Evolutionary conservation across 73 alveolate genomes (phyloP), one percentile per base, ranked within the genome.

Genomic region (Uronychia binucleata): DNA sequence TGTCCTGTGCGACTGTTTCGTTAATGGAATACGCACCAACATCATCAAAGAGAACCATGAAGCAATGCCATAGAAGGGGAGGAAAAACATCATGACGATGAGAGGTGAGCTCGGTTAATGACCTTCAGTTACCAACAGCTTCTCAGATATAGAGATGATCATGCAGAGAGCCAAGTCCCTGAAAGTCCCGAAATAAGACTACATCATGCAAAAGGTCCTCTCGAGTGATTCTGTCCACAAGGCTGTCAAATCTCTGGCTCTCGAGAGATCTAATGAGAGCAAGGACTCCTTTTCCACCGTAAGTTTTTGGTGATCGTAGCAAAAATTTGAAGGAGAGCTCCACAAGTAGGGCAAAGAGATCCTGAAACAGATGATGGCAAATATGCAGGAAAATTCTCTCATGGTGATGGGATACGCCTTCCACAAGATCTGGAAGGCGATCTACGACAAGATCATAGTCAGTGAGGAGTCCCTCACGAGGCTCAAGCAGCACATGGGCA

Each of bases 391-490:
- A 89, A 75, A 88, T 28, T 78, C 79, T 28, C 67, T 94, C 34
- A 91, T 93, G 67, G 74, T 88, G 59, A 79, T 92, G 80, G 98
- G 93, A 27, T 94, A 93, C 30, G 82, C 86, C 30, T 81, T 96
- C 74, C 96, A 94, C 59, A 87, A 92, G 58, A 87, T 86, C 31
- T 96, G 90, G 88, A 96, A 92, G 78, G 84, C 76, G 46, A 96
- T 94, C 60, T 96, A 94, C 85, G 99, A 96, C 33, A 88, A 96
- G 86, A 93, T 96, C n/a, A 83, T 91, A 28, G 87, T 94, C 28
- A 84, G 93, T 30, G 96, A 88, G 26, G 76, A 85, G 1, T 93
- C 92, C 29, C 85, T 96, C 0, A 80, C 86, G 34, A 82, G 84
- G 33, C 85, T 96, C 30, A 79, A 89, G 34, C 77, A 92, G 74